Evolutionary conservation across 164 flowering plant species (phyloP).

Genomic region (Tetrastigma voinierianum): DNA sequence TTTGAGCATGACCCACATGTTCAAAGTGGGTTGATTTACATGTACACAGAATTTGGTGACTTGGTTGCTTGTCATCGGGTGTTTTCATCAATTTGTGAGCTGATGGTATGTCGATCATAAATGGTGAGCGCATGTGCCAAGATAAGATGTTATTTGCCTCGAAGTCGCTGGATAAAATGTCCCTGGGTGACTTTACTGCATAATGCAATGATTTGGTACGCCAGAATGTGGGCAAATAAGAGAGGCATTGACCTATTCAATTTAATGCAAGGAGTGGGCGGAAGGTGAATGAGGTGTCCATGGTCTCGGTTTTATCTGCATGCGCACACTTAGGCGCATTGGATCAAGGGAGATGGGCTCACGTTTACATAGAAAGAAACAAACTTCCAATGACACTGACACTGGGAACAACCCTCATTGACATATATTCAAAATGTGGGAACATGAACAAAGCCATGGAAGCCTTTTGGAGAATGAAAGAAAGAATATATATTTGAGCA

Average conservation of each 20-base stretch:
- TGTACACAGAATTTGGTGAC: slow-evolving; percentile 47
- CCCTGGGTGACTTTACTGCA: slow-evolving; percentile 39
- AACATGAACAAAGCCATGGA: slow-evolving; percentile 45
- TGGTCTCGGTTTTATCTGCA: slow-evolving; percentile 52
- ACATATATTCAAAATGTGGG: slow-evolving; percentile 59
- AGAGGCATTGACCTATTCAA: slow-evolving; percentile 47
- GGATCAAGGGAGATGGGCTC: slow-evolving; percentile 61
- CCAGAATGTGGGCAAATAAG: slow-evolving; percentile 38
- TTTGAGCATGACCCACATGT: slow-evolving; percentile 48
- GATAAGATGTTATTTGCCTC: slow-evolving; percentile 41
- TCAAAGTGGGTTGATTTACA: slow-evolving; percentile 46
- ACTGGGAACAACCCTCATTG: slow-evolving; percentile 52
- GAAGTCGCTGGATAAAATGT: slow-evolving; percentile 55
- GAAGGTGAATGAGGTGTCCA: slow-evolving; percentile 41
- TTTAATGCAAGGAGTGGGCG: slow-evolving; percentile 45
- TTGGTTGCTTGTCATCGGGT: slow-evolving; percentile 23
- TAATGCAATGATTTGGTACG: slow-evolving; percentile 64
- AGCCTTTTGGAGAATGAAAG: too few species aligned
- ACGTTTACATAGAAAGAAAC: slow-evolving; percentile 40
- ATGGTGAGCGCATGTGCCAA: slow-evolving; percentile 47
- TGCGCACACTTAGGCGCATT: slow-evolving; percentile 53
- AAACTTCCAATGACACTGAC: slow-evolving; percentile 39
- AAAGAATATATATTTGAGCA: slow-evolving; percentile 48
- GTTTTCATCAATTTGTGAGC: slow-evolving; percentile 21
- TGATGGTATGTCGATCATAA: slow-evolving; percentile 46